These are phyloP conservation scores for Terfezia boudieri DNA, from an alignment of 495 filamentous ascomycete genomes.

Conservation along the genomic window DNA sequence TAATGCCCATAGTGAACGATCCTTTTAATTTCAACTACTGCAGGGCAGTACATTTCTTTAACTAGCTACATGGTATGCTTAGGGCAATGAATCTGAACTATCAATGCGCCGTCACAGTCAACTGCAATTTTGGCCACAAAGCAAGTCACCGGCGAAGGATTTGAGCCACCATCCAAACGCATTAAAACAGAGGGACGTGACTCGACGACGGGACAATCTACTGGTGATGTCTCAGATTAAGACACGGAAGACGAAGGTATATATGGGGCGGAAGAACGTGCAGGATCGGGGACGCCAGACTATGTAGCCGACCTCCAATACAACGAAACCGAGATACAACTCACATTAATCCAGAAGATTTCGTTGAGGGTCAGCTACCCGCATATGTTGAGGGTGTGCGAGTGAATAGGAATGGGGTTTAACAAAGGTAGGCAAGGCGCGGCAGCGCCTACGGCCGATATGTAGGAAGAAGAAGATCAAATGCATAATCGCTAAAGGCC, in stretches of 20 bases:
- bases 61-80: too few species aligned
- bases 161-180: neutral
- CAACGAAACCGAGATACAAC: neutral
- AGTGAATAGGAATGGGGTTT: conserved; percentile 15
- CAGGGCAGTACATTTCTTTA: too few species aligned
- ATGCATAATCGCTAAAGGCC: conserved; percentile 9
- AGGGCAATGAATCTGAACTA: neutral
- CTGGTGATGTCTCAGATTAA: neutral
- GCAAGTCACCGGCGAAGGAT: neutral
- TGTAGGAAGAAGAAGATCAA: conserved; percentile 19
- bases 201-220: neutral
- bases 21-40: too few species aligned
- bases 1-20: too few species aligned
- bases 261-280: neutral
- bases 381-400: neutral
- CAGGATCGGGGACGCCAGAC: neutral
- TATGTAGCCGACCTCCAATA: neutral
- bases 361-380: neutral
- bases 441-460: conserved; percentile 15
- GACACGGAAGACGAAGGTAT: neutral
- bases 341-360: neutral
- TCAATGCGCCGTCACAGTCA: neutral
- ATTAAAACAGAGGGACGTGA: neutral
- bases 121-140: neutral
- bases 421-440: conserved; percentile 17